Evolutionary conservation across 495 filamentous ascomycete genomes (phyloP), one percentile per base, ranked within the genome.

Genomic region (Chaetomium fimeti): DNA sequence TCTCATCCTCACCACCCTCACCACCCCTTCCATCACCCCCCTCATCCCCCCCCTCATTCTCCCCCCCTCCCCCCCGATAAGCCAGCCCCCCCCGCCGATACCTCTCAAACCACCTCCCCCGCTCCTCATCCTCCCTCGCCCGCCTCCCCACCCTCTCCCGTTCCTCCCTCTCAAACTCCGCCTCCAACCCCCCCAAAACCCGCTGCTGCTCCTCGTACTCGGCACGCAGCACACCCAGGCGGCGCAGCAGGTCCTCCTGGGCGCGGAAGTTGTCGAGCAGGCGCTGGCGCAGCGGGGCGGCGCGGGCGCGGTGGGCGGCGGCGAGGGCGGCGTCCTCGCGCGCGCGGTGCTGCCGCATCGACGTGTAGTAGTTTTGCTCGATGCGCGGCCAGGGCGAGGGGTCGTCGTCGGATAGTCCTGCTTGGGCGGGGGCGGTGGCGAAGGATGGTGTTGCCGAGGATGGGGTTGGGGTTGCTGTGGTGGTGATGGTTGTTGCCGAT

Each of bases 321-420:
- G 68, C 45, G 13, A 71, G 58, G 3, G 25, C 36, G 12, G 29
- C 18, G 27, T 73, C 72, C 55, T 75, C 68, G 8, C 62, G 20
- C 0, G 29, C 68, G 4, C 67, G 68, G n/a, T 27, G 22, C 12
- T 16, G 43, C 22, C 36, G 52, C 52, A 67, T 68, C 18, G 64
- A 65, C 0, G 42, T 27, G 69, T 66, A 74, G 52, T 69, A 75
- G 20, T 75, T 72, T 51, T 56, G 53, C 60, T 75, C 66, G 27
- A 76, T 72, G 18, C 69, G 58, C 22, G 69, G 64, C 73, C 72
- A 75, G 11, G 62, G 45, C n/a, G 43, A 13, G 13, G 56, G 25
- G 16, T 38, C 28, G 1, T 12, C 28, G 32, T 54, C 45, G 16
- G 36, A 18, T 32, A 61, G 12, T 25, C 27, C 40, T 38, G 52